Conservation (phyloP, 2,329 filamentous ascomycete species). For the Ampelomyces quisqualis region DNA sequence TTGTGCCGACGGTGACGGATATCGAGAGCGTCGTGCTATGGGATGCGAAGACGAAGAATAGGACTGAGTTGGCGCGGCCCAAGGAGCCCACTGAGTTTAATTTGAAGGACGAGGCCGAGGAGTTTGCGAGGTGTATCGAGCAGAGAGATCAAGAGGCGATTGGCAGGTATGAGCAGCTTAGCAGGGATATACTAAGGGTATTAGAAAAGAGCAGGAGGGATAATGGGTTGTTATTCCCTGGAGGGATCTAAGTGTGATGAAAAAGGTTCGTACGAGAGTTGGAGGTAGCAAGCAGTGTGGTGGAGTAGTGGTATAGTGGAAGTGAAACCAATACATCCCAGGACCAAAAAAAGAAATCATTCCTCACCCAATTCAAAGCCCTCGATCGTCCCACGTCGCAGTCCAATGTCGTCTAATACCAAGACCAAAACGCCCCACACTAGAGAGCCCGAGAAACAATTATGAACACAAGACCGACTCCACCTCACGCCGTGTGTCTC, state of each 20-base stretch:
- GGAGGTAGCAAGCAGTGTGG: too few species aligned
- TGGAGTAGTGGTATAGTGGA: too few species aligned
- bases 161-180: slow-evolving; percentile 45
- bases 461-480: too few species aligned
- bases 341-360: too few species aligned
- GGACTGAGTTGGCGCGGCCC: slow-evolving; percentile 43
- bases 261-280: too few species aligned
- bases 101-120: slow-evolving; percentile 51
- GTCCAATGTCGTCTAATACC: too few species aligned
- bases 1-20: slow-evolving; percentile 49
- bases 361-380: too few species aligned
- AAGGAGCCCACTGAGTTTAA: slow-evolving; percentile 45
- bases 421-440: too few species aligned
- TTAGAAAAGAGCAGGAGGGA: slow-evolving; percentile 49
- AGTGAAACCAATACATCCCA: too few species aligned
- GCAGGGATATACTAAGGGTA: slow-evolving; percentile 46
- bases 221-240: slow-evolving; percentile 47
- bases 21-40: slow-evolving; percentile 46
- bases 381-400: too few species aligned
- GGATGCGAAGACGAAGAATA: slow-evolving; percentile 49
- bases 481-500: too few species aligned
- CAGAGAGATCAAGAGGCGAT: slow-evolving; percentile 43
- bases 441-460: too few species aligned
- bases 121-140: slow-evolving; percentile 49
- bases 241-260: slow-evolving; percentile 18